Evolutionary conservation across 345 rosid species (phyloP).

Genomic region (Isatis tinctoria): DNA sequence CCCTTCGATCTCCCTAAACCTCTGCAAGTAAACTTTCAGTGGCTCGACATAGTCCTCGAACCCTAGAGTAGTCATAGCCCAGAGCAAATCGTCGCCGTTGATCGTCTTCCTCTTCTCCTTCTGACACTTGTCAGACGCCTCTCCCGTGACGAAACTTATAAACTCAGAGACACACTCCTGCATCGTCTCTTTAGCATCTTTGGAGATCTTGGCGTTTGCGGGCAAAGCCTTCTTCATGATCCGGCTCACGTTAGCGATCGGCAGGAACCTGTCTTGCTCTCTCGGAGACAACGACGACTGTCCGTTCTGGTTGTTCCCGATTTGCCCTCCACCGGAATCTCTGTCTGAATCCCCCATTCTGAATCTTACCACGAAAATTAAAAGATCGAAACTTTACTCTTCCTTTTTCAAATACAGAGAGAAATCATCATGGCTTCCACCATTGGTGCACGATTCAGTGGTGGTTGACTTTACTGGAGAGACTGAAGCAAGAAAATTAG

Average conservation of each 20-base stretch:
- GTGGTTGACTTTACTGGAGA: slow-evolving; percentile 13
- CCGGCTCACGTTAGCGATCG: slow-evolving; percentile 74
- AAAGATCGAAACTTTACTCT: slow-evolving; percentile 12
- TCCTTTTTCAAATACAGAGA: not conserved
- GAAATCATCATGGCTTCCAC: slow-evolving; percentile 22
- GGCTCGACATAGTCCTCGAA: slow-evolving; percentile 79
- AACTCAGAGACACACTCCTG: slow-evolving; percentile 86
- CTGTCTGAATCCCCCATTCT: slow-evolving; percentile 69
- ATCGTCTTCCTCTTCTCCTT: slow-evolving; percentile 76
- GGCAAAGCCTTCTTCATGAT: slow-evolving; percentile 77
- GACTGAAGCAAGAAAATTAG: slow-evolving; percentile 17
- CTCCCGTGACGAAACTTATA: slow-evolving; percentile 74
- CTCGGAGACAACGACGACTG: slow-evolving; percentile 40
- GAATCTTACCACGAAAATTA: not conserved
- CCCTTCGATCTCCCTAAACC: slow-evolving; percentile 72
- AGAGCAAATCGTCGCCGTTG: slow-evolving; percentile 54
- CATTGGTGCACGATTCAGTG: not conserved
- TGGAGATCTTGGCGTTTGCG: slow-evolving; percentile 72
- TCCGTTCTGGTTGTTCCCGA: slow-evolving; percentile 33
- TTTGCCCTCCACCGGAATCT: slow-evolving; percentile 55
- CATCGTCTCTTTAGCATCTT: slow-evolving; percentile 74
- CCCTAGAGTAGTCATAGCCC: slow-evolving; percentile 68
- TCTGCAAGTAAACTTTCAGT: slow-evolving; percentile 61
- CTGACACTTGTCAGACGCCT: slow-evolving; percentile 79
- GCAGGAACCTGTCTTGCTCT: slow-evolving; percentile 71